Evolutionary conservation across 1,284 basidiomycete species (phyloP).

Genomic region (Tilletia walkeri): DNA sequence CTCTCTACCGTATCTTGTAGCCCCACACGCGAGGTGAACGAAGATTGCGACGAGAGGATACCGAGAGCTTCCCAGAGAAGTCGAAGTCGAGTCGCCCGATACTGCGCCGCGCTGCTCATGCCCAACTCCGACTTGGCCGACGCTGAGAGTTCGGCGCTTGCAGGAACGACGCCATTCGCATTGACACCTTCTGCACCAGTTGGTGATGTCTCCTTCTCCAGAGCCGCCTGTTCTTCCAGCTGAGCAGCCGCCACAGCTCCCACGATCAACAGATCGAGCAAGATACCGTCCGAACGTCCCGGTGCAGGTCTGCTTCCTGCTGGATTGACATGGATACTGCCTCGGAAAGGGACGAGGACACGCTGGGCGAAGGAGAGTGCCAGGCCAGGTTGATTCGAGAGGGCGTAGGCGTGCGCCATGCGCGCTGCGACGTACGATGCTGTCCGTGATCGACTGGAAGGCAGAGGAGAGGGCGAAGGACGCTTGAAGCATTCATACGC

Average conservation of each 20-base stretch:
- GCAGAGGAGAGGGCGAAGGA: background rate
- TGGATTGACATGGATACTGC: background rate
- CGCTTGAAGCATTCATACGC: constrained; percentile 16
- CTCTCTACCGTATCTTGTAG: background rate
- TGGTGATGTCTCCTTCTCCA: background rate
- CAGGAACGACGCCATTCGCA: no score
- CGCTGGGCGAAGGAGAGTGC: constrained; percentile 14
- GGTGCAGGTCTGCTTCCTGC: constrained; percentile 6
- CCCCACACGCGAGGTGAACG: background rate
- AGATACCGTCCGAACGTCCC: constrained; percentile 1
- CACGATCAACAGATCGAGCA: background rate
- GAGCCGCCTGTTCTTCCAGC: constrained; percentile 1
- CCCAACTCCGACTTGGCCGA: background rate
- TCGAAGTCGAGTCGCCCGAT: background rate
- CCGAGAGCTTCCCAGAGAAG: constrained; percentile 6
- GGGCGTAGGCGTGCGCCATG: constrained; percentile 9
- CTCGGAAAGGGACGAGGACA: constrained; percentile 11
- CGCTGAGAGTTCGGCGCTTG: background rate
- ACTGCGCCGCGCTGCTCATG: background rate
- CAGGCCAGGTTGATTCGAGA: background rate
- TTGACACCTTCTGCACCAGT: background rate
- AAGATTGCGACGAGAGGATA: background rate
- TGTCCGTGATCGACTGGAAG: background rate
- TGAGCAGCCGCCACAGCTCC: constrained; percentile 6
- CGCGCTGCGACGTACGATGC: constrained; percentile 14